phyloP scores from a whole-genome alignment of 2,329 filamentous ascomycete species.

The Harringtonia lauricola region DNA sequence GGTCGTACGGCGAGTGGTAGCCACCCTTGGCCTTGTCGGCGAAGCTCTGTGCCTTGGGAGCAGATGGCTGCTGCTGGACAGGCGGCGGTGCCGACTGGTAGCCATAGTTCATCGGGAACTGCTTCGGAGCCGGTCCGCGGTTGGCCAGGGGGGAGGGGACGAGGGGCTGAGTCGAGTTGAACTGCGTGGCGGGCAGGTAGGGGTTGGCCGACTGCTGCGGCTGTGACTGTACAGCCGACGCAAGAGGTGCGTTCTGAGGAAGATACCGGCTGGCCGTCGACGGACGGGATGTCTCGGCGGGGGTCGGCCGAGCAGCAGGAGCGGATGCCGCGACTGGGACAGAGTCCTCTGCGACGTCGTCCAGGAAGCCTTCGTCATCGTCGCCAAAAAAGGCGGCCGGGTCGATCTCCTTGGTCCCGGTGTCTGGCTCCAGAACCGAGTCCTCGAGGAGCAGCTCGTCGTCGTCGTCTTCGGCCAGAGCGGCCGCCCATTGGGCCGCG shows the following conservation, averaged over 20 bases:
- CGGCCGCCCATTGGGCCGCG: conserved; percentile 73
- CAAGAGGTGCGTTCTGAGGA: conserved; percentile 3
- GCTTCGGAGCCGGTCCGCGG: conserved; percentile 1
- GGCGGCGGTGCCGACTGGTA: conserved; percentile 12
- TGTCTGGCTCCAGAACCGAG: conserved; percentile 16
- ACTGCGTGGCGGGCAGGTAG: conserved; percentile 8
- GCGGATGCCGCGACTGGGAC: too few species aligned
- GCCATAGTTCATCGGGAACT: conserved; percentile 7
- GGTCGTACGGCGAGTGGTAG: conserved; percentile 88
- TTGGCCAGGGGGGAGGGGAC: conserved; percentile 1
- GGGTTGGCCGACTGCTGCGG: conserved; percentile 6
- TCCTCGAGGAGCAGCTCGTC: conserved; percentile 53
- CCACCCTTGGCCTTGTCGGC: conserved; percentile 82
- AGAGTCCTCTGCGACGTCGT: conserved; percentile 56
- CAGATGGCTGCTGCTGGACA: conserved; percentile 17
- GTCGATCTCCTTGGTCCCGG: conserved; percentile 40
- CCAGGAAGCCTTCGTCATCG: conserved; percentile 76
- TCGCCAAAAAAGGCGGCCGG: conserved; percentile 62
- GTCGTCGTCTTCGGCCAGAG: conserved; percentile 64
- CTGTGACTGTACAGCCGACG: neutral
- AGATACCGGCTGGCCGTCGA: conserved; percentile 8
- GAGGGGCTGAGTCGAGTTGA: conserved; percentile 1
- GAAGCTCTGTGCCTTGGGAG: conserved; percentile 63
- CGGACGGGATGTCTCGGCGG: too few species aligned
- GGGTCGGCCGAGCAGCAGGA: too few species aligned